These are phyloP conservation scores for Biscutella laevigata DNA, from an alignment of 441 rosid species.

Conservation along the genomic window DNA sequence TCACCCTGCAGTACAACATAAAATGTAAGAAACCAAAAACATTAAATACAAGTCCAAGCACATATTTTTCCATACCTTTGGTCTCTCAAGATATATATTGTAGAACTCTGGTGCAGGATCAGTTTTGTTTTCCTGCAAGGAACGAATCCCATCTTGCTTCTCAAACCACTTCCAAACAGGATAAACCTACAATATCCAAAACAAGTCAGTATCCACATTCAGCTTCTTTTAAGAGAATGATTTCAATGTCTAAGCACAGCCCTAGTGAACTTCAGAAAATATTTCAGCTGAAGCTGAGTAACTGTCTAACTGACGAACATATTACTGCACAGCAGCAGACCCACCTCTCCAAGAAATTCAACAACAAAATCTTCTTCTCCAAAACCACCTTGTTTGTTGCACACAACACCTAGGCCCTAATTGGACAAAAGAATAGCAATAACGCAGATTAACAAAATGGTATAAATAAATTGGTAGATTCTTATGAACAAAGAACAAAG, in stretches of 20 bases:
- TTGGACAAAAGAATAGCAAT: slow-evolving; percentile 21
- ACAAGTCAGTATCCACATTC: slow-evolving; percentile 16
- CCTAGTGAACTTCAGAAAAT: slow-evolving; percentile 4
- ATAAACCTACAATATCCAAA: slow-evolving; percentile 58
- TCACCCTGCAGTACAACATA: slow-evolving; percentile 66
- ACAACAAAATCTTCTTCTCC: slow-evolving; percentile 92
- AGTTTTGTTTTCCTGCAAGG: slow-evolving; percentile 82
- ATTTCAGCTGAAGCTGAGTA: slow-evolving; percentile 11
- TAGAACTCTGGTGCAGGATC: slow-evolving; percentile 99
- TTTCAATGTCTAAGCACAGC: slow-evolving; percentile 5
- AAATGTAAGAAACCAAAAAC: slow-evolving; percentile 17
- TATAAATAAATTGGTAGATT: not conserved
- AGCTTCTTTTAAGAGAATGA: slow-evolving; percentile 4
- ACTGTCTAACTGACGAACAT: slow-evolving; percentile 1
- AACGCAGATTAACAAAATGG: slow-evolving; percentile 14
- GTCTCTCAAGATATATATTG: slow-evolving; percentile 98
- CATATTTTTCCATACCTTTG: slow-evolving; percentile 57
- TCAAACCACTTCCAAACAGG: slow-evolving; percentile 99
- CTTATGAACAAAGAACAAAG: slow-evolving; percentile 12
- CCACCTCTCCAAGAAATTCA: slow-evolving; percentile 99
- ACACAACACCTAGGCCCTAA: slow-evolving; percentile 98
- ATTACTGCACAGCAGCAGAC: slow-evolving; percentile 20
- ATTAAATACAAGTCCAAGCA: slow-evolving; percentile 13
- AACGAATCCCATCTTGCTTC: slow-evolving; percentile 99
- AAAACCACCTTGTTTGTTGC: slow-evolving; percentile 93